Evolutionary conservation across 2,329 filamentous ascomycete genomes (phyloP), one percentile per base, ranked within the genome.

Genomic region (Penicillium frequentans): DNA sequence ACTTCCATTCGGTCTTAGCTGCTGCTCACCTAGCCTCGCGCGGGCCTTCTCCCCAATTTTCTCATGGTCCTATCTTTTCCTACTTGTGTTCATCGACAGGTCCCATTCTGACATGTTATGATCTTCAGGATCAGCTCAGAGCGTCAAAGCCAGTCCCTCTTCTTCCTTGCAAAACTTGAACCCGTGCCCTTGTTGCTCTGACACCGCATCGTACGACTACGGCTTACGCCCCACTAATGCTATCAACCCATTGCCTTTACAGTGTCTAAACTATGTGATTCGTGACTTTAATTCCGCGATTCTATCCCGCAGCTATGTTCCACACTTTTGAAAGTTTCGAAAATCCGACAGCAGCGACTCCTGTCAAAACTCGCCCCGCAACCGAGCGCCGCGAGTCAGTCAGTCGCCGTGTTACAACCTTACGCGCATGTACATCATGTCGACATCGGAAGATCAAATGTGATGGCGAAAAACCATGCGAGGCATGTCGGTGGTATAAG

Each of bases 371-470:
- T 31, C 68, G 68, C 51, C 67, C 69, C 33, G 68, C 55, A 24
- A 65, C 63, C 11, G 70, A 75, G 37, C 72, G 73, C 37, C 70
- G 73, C 48, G 68, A 65, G 44, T 73, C 72, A 1, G 59, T 72
- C 31, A 67, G 68, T 37, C 70, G 70, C 11, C 64, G 75, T 54
- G 71, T 75, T 35, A 76, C 74, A 10, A 77, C 74, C 7, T 63
- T 75, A 16, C 72, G 75, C 11, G 89, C 89, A 37, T 91, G 89
- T 71, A 86, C 89, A 48, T 88, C 90, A 66, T 91, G 90, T 76
- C 87, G 91, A 69, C 83, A 90, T 64, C 84, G 90, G 60, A 95
- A 93, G 75, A 93, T 93, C 54, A 87, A 90, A 61, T 95, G 90
- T 70, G 90, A 93, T 76, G 90, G 90, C 54, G 84, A 88, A 63